These are phyloP conservation scores for Falciphora oryzae DNA, from an alignment of 2,329 filamentous ascomycete species.

Conservation along the genomic window DNA sequence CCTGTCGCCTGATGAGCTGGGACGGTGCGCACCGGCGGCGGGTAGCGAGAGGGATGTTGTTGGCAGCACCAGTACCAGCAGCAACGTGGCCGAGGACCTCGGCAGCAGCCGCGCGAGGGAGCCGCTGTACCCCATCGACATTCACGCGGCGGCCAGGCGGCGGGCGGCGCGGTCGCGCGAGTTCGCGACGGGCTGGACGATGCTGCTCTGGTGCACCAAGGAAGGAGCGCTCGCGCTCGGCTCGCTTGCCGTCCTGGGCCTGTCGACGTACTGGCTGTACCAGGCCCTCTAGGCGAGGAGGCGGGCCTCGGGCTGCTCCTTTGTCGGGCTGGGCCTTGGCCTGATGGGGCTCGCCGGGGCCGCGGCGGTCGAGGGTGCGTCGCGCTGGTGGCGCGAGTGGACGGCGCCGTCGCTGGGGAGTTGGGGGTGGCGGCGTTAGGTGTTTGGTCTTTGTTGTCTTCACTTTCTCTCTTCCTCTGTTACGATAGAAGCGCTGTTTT, in stretches of 20 bases:
- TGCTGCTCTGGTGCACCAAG: slow-evolving; percentile 48
- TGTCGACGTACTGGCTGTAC: slow-evolving; percentile 39
- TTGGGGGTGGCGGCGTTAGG: background rate
- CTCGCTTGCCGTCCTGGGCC: slow-evolving; percentile 34
- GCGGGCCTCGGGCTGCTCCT: background rate
- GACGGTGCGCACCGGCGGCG: slow-evolving; percentile 19
- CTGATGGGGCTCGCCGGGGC: background rate
- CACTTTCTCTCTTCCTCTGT: too few relatives aligned
- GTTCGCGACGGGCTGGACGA: slow-evolving; percentile 46
- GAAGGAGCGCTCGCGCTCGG: slow-evolving; percentile 41
- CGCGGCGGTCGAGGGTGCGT: background rate
- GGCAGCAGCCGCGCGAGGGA: background rate
- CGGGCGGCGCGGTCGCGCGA: slow-evolving; percentile 40
- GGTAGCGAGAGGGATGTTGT: slow-evolving; percentile 4
- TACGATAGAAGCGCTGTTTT: too few relatives aligned
- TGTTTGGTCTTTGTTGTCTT: background rate
- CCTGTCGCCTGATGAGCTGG: slow-evolving; percentile 34
- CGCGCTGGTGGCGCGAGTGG: background rate
- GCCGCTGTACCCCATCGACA: slow-evolving; percentile 44
- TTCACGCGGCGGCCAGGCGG: slow-evolving; percentile 48
- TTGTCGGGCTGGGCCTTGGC: background rate
- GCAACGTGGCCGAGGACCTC: background rate
- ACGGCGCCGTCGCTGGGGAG: background rate
- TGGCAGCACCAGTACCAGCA: background rate
- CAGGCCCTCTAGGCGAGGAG: slow-evolving; percentile 7